A percentile compares a stretch with the other conserved stretches of the same genome.
Evolutionary conservation across 176 grass and related monocot genomes (phyloP).

Genomic region (Zizania latifolia): DNA sequence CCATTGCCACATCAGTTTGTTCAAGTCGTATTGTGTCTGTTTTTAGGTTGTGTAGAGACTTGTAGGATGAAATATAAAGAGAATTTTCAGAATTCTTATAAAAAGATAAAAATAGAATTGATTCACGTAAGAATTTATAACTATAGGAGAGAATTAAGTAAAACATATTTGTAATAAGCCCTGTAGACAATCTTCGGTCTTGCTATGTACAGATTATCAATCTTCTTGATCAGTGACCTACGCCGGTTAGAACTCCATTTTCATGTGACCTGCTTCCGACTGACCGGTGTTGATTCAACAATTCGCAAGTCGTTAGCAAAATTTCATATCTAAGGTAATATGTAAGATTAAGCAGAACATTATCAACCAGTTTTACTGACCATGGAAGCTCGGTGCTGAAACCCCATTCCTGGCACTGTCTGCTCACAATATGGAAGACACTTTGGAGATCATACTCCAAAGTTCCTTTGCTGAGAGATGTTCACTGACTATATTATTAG

Average conservation of each 20-base stretch:
- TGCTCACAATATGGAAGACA: conserved; percentile 55
- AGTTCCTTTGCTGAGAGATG: conserved; percentile 58
- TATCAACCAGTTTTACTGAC: not conserved
- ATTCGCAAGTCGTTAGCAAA: not conserved
- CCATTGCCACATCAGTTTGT: too few species aligned
- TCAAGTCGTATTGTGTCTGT: too few species aligned
- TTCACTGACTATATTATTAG: not conserved
- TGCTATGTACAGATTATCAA: conserved; percentile 35
- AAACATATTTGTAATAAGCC: too few species aligned
- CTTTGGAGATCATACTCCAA: conserved; percentile 76
- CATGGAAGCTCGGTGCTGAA: conserved; percentile 55
- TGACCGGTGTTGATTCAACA: conserved; percentile 10
- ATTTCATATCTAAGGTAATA: not conserved
- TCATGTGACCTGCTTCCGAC: conserved; percentile 36
- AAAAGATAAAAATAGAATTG: too few species aligned
- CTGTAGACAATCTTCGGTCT: too few species aligned
- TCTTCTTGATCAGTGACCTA: not conserved
- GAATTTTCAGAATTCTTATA: too few species aligned
- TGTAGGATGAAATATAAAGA: too few species aligned
- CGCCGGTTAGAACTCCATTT: conserved; percentile 36
- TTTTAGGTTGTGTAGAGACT: too few species aligned
- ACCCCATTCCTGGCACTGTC: conserved; percentile 35
- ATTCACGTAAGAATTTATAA: too few species aligned
- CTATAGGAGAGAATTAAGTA: too few species aligned
- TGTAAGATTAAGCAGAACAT: not conserved